Evolutionary conservation across 352 stramenopile genomes (phyloP), one percentile per base, ranked within the genome.

Genomic region (Phytophthora litchii): DNA sequence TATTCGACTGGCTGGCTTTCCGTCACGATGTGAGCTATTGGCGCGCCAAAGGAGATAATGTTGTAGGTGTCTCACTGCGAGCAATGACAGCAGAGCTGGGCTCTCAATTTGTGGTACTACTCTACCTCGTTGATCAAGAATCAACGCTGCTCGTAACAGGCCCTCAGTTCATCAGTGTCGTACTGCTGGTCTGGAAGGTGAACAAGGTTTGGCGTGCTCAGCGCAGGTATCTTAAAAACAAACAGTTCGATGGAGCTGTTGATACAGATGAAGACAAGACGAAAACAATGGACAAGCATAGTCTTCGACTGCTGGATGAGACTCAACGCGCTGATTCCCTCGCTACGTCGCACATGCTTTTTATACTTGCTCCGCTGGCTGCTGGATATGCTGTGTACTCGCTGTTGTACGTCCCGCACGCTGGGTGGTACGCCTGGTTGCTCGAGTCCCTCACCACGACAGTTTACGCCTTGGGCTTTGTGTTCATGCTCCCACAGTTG

Each of bases 1-100:
- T 99, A 14, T 99, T 99, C 65, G 96, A 99, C 74, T 98, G 98
- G 80, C 72, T 99, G 21, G 98, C 97, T 25, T 99, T 99, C 77
- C 97, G 97, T 55, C 98, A 93, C 54, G 97, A 99, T 74, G 97
- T 99, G 44, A 83, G 84, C 14, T 99, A 99, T 70, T 99, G 97
- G 97, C 72, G 83, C 25, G 58, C 85, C 23, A 90, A 96, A 47
- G 97, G 97, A 66, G 96, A 97, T 41, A 71, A 83, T 14, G 87
- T 99, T 54, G 90, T 98, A 37, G 97, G 97, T 20, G 79, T 99
- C 0, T 98, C 88, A 34, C 79, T 98, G 14, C 80, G 94, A 9
- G 86, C 89, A 19, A 85, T 99, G 53, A 85, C 97, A 61, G 88
- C 98, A 20, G 95, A 98, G 56, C 79, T 98, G 47, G 71, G 98